Evolutionary conservation across 495 filamentous ascomycete species (phyloP).

Genomic region (Hypoxylon fuscum): DNA sequence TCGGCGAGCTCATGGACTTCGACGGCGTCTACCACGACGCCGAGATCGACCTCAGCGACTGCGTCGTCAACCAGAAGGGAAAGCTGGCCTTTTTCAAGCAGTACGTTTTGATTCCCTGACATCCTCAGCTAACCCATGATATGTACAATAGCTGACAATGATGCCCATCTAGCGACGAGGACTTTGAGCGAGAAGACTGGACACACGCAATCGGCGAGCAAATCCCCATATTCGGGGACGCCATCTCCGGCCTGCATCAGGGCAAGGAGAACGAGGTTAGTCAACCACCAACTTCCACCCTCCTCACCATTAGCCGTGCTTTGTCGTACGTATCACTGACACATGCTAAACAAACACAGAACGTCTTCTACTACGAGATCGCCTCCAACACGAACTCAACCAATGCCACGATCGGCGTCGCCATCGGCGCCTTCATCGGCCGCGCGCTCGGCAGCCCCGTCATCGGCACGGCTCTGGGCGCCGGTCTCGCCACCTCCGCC

Average conservation of each 20-base stretch:
- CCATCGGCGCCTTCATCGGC: constrained; percentile 26
- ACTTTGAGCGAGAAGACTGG: constrained; percentile 18
- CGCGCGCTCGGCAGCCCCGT: constrained; percentile 20
- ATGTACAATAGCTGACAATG: constrained; percentile 14
- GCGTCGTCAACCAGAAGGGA: constrained; percentile 25
- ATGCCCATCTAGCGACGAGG: constrained; percentile 11
- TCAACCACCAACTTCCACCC: too few relatives aligned
- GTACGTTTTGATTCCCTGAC: constrained; percentile 26
- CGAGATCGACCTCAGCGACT: constrained; percentile 24
- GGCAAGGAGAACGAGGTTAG: constrained; percentile 13
- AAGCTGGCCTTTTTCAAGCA: constrained; percentile 16
- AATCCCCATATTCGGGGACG: constrained; percentile 22
- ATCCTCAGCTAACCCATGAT: too few relatives aligned
- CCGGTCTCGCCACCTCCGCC: constrained; percentile 12
- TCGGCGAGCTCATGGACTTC: constrained; percentile 26
- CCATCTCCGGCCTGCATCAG: constrained; percentile 17
- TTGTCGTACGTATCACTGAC: neutral
- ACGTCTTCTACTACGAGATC: constrained; percentile 21
- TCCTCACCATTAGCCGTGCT: too few relatives aligned
- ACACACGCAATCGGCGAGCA: constrained; percentile 13
- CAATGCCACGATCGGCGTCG: constrained; percentile 11
- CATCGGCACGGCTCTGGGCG: constrained; percentile 23
- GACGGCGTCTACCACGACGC: constrained; percentile 19
- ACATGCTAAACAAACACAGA: constrained; percentile 1
- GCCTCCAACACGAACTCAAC: constrained; percentile 23